Evolutionary conservation across 805 yeast genomes (phyloP), one percentile per base, ranked within the genome.

Genomic region (Wickerhamomyces chaumierensis): DNA sequence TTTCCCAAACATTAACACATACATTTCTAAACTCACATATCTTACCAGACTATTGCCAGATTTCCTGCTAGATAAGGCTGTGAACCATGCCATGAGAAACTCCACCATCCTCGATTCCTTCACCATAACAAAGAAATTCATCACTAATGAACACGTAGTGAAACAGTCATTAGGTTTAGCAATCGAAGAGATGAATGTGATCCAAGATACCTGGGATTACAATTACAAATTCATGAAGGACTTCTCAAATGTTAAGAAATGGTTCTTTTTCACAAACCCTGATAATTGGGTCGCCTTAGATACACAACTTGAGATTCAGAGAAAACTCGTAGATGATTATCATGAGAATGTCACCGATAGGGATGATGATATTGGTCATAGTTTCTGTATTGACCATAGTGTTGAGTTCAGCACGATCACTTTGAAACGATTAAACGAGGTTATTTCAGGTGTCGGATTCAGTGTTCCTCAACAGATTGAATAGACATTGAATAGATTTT

Each of bases 201-300:
- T 81, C 21, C 61, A 62, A 32, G 57, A 63, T n/a, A 73, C 72
- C 34, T 65, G 65, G 47, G 63, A 54, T 8, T 62, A 73, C 42
- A 68, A 67, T 36, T 58, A 68, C 51, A 66, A 68, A 40, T 66
- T 70, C 21, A 44, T 56, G 9, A 31, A 39, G 11, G 18, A 31
- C 11, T 31, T 31, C 29, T n/a, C 18, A 9, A 32, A 29, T 18
- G 36, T 42, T 2, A 5, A 34, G 18, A 57, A 72, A n/a, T 78
- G 82, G 82, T 52, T 65, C 4, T 69, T 71, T 40, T 77, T 75
- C 46, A 78, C 81, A 5, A 56, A 55, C n/a, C 50, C 60, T 21
- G 90, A 81, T 51, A 75, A 75, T 49, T 81, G 88, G 88, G 78
- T 81, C 3, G 62, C 64, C 39, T 63, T 69, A 36, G 56, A 50